Evolutionary conservation across 208 protist genomes (phyloP), one percentile per base, ranked within the genome.

Genomic region (Acanthamoeba culbertsoni): DNA sequence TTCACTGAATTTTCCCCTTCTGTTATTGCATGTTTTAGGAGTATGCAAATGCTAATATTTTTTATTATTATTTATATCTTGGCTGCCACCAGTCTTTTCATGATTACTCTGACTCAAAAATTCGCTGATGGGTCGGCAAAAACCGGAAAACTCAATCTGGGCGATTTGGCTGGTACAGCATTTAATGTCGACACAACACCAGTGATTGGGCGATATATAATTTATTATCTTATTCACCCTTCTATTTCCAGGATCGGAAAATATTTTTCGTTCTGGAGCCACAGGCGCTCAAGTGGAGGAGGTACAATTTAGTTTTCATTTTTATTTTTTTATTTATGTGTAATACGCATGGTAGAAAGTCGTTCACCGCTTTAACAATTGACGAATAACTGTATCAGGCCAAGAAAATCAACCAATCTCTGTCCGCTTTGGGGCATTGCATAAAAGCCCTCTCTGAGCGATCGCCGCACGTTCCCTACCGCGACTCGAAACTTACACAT

Each of bases 111-210:
- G 51, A 59, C 26, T 4, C 86, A 92, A 75, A 92, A 65, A 40
- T 75, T 92, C 28, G 23, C 42, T 28, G 86, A 92, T 40, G 57
- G 57, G 7, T 77, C 62, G n/a, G 33, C 98, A 84, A 97, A 98
- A 86, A 97, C 98, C 93, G 98, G 98, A 73, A 99, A 99, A 73
- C 90, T 97, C n/a, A 95, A 42, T 28, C 91, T 97, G 26, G 96
- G 96, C 10, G 96, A 97, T 55, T 92, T 97, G 57, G 96, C 96
- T 8, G 96, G 96, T 18, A 75, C 33, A 35, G 1, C 0, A 31
- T 3, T 18, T n/a, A 18, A 18, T 0, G 51, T 3, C 51, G 18
- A 57, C 51, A 23, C n/a, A n/a, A n/a, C n/a, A n/a, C n/a, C n/a
- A n/a, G n/a, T n/a, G n/a, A n/a, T 55, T 18, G 48, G 18, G 8